Evolutionary conservation across 2,329 filamentous ascomycete genomes (phyloP), one percentile per base, ranked within the genome.

Genomic region (Pyrenophora teres): DNA sequence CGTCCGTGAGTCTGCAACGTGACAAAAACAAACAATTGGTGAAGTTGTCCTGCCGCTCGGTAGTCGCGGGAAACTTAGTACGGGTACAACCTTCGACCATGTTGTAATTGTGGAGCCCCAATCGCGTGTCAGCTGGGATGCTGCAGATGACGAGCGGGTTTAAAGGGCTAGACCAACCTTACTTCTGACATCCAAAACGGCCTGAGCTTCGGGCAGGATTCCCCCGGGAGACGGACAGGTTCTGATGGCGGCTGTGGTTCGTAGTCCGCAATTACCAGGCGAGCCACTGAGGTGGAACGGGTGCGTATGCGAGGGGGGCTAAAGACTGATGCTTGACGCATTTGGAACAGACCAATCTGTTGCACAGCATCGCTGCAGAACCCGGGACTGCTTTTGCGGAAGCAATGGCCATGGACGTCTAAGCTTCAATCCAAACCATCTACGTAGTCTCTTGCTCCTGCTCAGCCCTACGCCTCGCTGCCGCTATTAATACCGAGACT

Each of bases 91-190:
- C 60, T 52, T 52, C 52, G 49, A 52, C 45, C 47, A 54, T 54
- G 56, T 57, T 13, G 27, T 47, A 53, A 60, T 51, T 47, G 59
- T 61, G 57, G 58, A 62, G 51, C 56, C 48, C 55, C 52, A 57
- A 62, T 64, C 64, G 66, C 65, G 58, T 65, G 65, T 63, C 64
- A 59, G 56, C 67, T 54, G 55, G 63, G 65, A 61, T 67, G 46
- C 48, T 57, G 60, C 60, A 62, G 59, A 64, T 54, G 52, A 59
- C 43, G 54, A 54, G 52, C 52, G 49, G 52, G 51, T 56, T 49
- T 43, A 36, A 41, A 52, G 52, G 63, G 62, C 64, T 56, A 69
- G 68, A 63, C 62, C 52, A 57, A 52, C 43, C 46, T 57, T 52
- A 46, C 51, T 60, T 59, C 58, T 57, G 57, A 60, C 54, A 51